Base-by-base conservation (phyloP, 1,284 basidiomycete genomes). In the Pseudomicrostroma phylloplanum region DNA sequence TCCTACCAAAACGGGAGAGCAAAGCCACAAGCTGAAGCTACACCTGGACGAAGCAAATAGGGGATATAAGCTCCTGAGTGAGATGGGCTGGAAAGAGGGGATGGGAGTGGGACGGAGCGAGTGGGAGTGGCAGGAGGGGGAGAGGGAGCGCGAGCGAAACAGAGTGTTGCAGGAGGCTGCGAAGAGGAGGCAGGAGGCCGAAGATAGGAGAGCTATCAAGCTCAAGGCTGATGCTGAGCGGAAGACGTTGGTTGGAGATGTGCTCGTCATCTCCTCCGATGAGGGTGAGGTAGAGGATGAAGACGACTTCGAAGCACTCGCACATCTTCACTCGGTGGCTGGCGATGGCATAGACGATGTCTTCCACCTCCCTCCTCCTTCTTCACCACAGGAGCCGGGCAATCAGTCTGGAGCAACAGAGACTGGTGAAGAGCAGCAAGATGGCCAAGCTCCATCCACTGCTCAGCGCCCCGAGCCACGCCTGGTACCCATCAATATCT, bases 351-450 rank as follows among this genome's bases (percentile, higher is more conserved):
- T 7, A 39, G 15, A 21, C 15, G 59, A 66, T 66, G 30, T 61
- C 67, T 49, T 57, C 42, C 8, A 66, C 63, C 57, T 49, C 58
- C 30, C n/a, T n/a, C n/a, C n/a, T n/a, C n/a, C n/a, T n/a, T n/a
- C n/a, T n/a, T n/a, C 66, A 60, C 41, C 62, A 66, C 55, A 19
- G n/a, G 30, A 36, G 30, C 30, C 3, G 30, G 9, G 30, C 30
- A 36, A 4, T 15, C 6, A 2, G 2, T 36, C n/a, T 17, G n/a
- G n/a, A 55, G 2, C 53, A 4, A 8, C 15, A 55, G 17, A 19
- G 19, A 2, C 6, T 21, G 53, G 15, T 6, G 6, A 11, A 48
- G n/a, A n/a, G 7, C 17, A n/a, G 4, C 7, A 7, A 3, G 23
- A 12, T 11, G 46, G 12, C 46, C 46, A 36, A 9, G 46, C 7